Percentiles rank a stretch among this genome's conserved stretches.
These are phyloP conservation scores for Alternaria ethzedia DNA, from an alignment of 2,329 filamentous ascomycete species.

Conservation along the genomic window DNA sequence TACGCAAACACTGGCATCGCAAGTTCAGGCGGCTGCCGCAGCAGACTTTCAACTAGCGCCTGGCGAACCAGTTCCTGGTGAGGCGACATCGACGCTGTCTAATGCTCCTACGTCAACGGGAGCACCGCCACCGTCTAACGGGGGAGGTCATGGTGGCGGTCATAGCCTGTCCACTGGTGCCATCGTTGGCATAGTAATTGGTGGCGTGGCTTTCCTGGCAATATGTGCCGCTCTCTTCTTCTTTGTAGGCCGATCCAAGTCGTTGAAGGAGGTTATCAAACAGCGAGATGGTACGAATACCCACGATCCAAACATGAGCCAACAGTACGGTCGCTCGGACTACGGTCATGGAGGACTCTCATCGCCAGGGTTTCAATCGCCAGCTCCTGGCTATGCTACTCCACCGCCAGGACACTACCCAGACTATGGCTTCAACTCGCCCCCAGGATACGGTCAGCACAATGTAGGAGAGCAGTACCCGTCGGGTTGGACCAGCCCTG, in stretches of 20 bases:
- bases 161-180: constrained; percentile 46
- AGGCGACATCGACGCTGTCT: constrained; percentile 32
- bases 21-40: constrained; percentile 30
- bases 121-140: constrained; percentile 1
- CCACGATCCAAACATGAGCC: constrained; percentile 3
- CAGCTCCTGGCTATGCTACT: constrained; percentile 7
- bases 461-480: constrained; percentile 31
- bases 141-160: neutral
- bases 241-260: constrained; percentile 61
- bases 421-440: constrained; percentile 18
- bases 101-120: constrained; percentile 13
- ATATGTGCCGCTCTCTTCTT: constrained; percentile 68
- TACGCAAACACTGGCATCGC: constrained; percentile 37
- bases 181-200: constrained; percentile 64
- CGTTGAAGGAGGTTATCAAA: constrained; percentile 33
- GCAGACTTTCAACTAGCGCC: constrained; percentile 45
- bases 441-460: constrained; percentile 34
- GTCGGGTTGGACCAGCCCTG: constrained; percentile 27
- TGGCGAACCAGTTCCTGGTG: constrained; percentile 49
- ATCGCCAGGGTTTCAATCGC: constrained; percentile 5
- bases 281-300: constrained; percentile 4
- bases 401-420: constrained; percentile 14
- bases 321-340: neutral
- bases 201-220: constrained; percentile 67
- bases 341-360: constrained; percentile 13